Conservation (phyloP, 202 grass and related monocot species). For the Schoenoplectus triqueter region DNA sequence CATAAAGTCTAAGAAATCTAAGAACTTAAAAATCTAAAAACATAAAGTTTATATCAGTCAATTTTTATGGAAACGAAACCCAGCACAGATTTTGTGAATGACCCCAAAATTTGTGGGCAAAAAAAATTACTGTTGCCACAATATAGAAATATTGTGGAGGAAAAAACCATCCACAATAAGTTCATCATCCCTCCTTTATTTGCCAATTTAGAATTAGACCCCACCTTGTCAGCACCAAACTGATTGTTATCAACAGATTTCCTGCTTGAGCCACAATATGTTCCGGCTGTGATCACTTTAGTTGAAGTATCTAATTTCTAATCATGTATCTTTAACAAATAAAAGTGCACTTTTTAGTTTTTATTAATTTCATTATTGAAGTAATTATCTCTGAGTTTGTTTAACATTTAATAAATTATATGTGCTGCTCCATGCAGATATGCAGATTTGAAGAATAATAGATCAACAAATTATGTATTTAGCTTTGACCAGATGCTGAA, state of each 20-base stretch:
- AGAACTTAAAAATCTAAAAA: too few relatives aligned
- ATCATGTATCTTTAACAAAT: neutral
- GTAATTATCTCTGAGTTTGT: neutral
- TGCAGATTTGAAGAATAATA: conserved; percentile 96
- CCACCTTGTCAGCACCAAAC: neutral
- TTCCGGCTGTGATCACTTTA: neutral
- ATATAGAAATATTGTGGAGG: too few relatives aligned
- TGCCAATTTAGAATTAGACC: neutral
- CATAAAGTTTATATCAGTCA: too few relatives aligned
- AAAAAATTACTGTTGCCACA: too few relatives aligned
- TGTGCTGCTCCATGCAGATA: conserved; percentile 55
- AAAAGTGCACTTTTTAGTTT: neutral
- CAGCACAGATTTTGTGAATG: too few relatives aligned
- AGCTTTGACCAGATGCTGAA: conserved; percentile 96
- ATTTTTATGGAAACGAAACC: too few relatives aligned
- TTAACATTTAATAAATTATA: neutral
- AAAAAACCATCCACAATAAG: too few relatives aligned
- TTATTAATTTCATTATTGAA: neutral
- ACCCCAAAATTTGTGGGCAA: too few relatives aligned
- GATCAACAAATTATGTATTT: conserved; percentile 89
- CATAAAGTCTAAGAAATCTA: too few relatives aligned
- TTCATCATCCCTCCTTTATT: too few relatives aligned
- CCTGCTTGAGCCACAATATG: too few relatives aligned
- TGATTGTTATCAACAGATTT: neutral
- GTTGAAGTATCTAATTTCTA: neutral